Percentiles rank a stretch among this genome's conserved stretches.
Evolutionary conservation across 805 yeast species (phyloP).

Genomic region (Tetrapisispora pingtungensis): DNA sequence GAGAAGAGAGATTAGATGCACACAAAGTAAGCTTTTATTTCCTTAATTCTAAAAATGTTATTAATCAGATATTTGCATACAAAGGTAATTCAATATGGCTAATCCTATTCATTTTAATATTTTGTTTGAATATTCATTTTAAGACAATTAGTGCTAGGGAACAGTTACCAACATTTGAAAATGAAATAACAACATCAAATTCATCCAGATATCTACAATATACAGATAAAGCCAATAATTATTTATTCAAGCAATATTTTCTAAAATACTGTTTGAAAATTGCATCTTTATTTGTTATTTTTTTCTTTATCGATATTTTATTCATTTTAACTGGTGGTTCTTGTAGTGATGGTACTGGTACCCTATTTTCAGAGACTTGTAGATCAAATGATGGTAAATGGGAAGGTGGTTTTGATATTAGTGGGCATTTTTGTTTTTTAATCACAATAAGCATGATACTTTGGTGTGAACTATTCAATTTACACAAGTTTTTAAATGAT

Average conservation of each 20-base stretch:
- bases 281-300: slow-evolving; percentile 15
- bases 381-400: slow-evolving; percentile 30
- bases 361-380: slow-evolving; percentile 29
- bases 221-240: slow-evolving; percentile 4
- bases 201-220: background rate
- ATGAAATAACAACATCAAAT: background rate
- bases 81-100: slow-evolving; percentile 27
- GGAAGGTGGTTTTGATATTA: slow-evolving; percentile 43
- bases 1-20: background rate
- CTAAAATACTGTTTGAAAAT: slow-evolving; percentile 22
- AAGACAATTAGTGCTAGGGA: slow-evolving; percentile 4
- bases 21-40: slow-evolving; percentile 15
- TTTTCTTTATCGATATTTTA: slow-evolving; percentile 26
- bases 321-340: slow-evolving; percentile 30
- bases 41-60: slow-evolving; percentile 19
- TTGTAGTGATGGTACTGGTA: slow-evolving; percentile 15
- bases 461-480: slow-evolving; percentile 27
- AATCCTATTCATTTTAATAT: slow-evolving; percentile 16
- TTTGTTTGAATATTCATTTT: slow-evolving; percentile 13
- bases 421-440: slow-evolving; percentile 44
- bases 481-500: slow-evolving; percentile 7
- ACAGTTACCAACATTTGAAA: slow-evolving; percentile 6
- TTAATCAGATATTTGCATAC: slow-evolving; percentile 31
- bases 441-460: slow-evolving; percentile 35
- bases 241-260: slow-evolving; percentile 13